Conservation (phyloP, 1,284 basidiomycete genomes). For the Marasmius sp. region DNA sequence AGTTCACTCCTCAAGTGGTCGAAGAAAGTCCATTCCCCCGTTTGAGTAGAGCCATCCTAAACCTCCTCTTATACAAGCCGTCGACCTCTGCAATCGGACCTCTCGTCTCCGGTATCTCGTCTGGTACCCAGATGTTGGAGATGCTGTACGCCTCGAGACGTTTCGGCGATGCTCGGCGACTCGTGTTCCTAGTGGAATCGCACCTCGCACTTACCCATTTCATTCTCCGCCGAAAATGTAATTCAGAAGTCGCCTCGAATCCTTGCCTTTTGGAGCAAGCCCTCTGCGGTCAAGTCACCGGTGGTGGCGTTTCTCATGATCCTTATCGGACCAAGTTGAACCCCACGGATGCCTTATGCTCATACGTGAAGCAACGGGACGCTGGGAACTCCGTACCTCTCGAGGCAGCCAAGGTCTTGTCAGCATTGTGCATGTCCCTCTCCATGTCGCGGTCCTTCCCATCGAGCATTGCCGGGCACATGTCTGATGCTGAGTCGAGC, state of each 20-base stretch:
- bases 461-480: conserved; percentile 70
- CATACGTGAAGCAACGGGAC: conserved; percentile 62
- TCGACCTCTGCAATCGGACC: conserved; percentile 77
- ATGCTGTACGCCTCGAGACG: conserved; percentile 63
- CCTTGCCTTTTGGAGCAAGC: conserved; percentile 74
- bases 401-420: conserved; percentile 65
- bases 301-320: conserved; percentile 49
- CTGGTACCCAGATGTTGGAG: conserved; percentile 57
- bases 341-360: conserved; percentile 70
- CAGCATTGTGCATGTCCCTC: conserved; percentile 67
- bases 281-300: conserved; percentile 60
- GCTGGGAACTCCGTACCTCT: conserved; percentile 58
- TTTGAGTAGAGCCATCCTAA: conserved; percentile 62
- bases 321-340: conserved; percentile 49
- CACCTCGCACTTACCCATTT: conserved; percentile 62
- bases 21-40: conserved; percentile 54
- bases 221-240: conserved; percentile 63
- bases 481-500: conserved; percentile 69
- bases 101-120: conserved; percentile 65
- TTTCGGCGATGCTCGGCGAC: conserved; percentile 63
- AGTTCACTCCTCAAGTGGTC: conserved; percentile 56
- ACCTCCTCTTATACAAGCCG: conserved; percentile 67
- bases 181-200: conserved; percentile 69
- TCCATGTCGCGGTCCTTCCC: conserved; percentile 56
- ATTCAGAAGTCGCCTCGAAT: conserved; percentile 38